Base-by-base conservation (phyloP, 177 flowering plant genomes). In the Tripterygium wilfordii region DNA sequence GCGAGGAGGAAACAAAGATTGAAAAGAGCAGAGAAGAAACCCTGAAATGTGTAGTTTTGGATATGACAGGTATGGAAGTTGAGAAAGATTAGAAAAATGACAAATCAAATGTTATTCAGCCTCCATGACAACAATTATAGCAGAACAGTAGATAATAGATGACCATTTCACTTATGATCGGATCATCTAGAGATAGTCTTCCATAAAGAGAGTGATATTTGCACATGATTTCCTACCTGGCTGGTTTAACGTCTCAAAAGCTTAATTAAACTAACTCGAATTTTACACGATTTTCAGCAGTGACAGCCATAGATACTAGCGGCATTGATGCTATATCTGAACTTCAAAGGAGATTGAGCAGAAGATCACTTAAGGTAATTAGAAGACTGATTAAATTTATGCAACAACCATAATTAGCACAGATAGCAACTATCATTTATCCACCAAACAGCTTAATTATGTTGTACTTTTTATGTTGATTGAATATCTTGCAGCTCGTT, bases 1-100 rank as follows among this genome's bases (percentile, higher is more conserved):
- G 70, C 6, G 77, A 72, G 37, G 77, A 69, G 44, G 70, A 76
- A 36, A 63, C 58, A 15, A 30, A 52, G 42, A 36, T 55, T 3
- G 9, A 45, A 27, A 22, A 23, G 15, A 32, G 49, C 27, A 20
- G 10, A 3, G 45, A 54, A 16, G 29, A 22, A 2, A 2, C 12
- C 2, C 39, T 54, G 17, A 37, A 45, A 26, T 60, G 57, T 15
- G 44, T 65, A 18, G 35, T 65, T 36, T 19, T 65, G n/a, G 69
- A 65, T 6, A 38, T 65, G 56, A 44, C 52, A 15, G 60, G 60
- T 54, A 39, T 12, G 21, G 1, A 26, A 6, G 14, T 4, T n/a
- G 7, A 19, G 4, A 16, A 17, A 16, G 10, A 10, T 45, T 17
- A 4, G 20, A 19, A 17, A 29, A 12, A 13, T 26, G 32, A n/a